phyloP scores from a whole-genome alignment of 2,329 filamentous ascomycete species.

The Calonectria pteridis region DNA sequence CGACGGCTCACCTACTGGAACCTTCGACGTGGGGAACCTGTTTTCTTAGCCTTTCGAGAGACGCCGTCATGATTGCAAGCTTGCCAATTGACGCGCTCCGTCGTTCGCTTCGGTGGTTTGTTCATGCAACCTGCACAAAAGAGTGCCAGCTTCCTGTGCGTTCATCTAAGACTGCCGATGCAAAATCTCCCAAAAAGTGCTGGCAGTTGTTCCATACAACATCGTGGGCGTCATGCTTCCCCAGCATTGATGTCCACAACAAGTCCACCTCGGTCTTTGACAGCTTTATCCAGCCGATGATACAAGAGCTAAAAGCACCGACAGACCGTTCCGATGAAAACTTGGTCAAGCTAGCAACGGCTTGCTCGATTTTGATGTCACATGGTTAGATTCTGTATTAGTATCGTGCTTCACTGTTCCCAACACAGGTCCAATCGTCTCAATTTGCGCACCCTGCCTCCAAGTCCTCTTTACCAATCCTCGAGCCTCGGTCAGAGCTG shows the following conservation, averaged over 20 bases:
- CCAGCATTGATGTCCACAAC: not conserved
- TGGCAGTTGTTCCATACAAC: constrained; percentile 3
- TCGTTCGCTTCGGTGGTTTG: not conserved
- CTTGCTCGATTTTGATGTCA: not conserved
- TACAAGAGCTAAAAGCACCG: not conserved
- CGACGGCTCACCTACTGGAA: not conserved
- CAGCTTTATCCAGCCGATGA: constrained; percentile 1
- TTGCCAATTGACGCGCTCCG: not conserved
- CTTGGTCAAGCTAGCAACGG: not conserved
- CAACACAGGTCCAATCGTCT: not conserved
- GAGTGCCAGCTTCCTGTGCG: not conserved
- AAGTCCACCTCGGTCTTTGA: not conserved
- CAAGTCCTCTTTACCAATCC: not conserved
- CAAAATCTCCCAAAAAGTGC: not conserved
- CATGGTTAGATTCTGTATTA: not conserved
- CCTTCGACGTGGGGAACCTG: not conserved
- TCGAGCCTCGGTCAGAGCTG: not conserved
- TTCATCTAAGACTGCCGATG: not conserved
- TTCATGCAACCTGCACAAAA: not conserved
- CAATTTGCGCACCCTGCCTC: not conserved
- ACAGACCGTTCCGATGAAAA: not conserved
- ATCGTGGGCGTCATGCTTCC: not conserved
- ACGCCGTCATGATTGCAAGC: not conserved
- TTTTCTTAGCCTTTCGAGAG: not conserved
- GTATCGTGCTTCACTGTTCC: not conserved